Conservation (phyloP, 192 early-diverging fungal genomes). For the Jimgerdemannia lactiflua region DNA sequence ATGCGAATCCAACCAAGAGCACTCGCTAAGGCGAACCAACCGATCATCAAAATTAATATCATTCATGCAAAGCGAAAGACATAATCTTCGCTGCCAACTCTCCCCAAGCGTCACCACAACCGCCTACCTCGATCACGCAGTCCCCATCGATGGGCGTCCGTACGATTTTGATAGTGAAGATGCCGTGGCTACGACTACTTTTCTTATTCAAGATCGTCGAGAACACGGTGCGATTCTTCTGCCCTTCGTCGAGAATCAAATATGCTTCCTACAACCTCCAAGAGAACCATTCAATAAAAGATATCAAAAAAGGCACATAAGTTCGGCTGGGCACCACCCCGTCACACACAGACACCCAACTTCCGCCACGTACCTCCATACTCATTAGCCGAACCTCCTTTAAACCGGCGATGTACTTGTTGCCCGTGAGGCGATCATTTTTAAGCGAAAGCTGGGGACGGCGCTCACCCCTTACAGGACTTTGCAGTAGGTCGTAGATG, state of each 20-base stretch:
- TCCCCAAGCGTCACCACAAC: neutral
- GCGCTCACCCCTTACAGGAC: slow-evolving; percentile 14
- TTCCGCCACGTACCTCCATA: slow-evolving; percentile 14
- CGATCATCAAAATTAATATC: no score
- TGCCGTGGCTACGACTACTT: slow-evolving; percentile 61
- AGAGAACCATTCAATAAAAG: neutral
- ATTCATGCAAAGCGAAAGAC: no score
- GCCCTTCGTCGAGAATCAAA: slow-evolving; percentile 52
- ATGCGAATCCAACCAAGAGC: no score
- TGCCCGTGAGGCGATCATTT: slow-evolving; percentile 32
- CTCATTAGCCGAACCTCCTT: slow-evolving; percentile 55
- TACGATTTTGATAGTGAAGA: slow-evolving; percentile 67
- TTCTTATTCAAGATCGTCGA: slow-evolving; percentile 53
- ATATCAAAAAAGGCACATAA: neutral
- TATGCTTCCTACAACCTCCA: slow-evolving; percentile 48
- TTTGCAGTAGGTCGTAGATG: slow-evolving; percentile 80
- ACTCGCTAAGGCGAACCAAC: no score
- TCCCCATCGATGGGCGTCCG: slow-evolving; percentile 43
- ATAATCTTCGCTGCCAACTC: no score
- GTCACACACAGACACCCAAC: no score
- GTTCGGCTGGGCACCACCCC: no score
- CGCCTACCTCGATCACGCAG: slow-evolving; percentile 35
- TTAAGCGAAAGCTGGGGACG: slow-evolving; percentile 30
- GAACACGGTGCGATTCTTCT: slow-evolving; percentile 54
- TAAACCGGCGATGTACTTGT: slow-evolving; percentile 61